A percentile compares a stretch with the other conserved stretches of the same genome.
Evolutionary conservation across 2,329 filamentous ascomycete genomes (phyloP).

Genomic region (Colletotrichum liaoningense): DNA sequence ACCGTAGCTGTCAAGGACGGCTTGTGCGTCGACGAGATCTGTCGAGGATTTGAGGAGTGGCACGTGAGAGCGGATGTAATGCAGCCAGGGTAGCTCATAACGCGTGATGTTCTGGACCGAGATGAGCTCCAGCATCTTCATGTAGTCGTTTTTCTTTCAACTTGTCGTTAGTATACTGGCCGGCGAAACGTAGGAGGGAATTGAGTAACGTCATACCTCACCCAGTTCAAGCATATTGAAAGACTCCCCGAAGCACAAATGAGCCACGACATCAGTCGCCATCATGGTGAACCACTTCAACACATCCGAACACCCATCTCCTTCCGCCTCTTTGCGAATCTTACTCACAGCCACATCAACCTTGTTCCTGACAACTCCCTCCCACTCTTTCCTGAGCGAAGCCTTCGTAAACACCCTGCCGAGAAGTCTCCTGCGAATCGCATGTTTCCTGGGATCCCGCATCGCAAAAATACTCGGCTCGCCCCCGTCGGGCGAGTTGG

Average conservation of each 20-base stretch:
- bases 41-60: background rate
- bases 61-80: background rate
- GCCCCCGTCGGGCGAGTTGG: slow-evolving; percentile 12
- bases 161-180: background rate
- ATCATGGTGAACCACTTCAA: slow-evolving; percentile 66
- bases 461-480: slow-evolving; percentile 27
- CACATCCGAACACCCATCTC: slow-evolving; percentile 54
- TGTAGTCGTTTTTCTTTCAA: slow-evolving; percentile 14
- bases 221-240: slow-evolving; percentile 65
- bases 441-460: slow-evolving; percentile 19
- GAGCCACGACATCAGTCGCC: slow-evolving; percentile 64
- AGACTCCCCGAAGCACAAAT: slow-evolving; percentile 65
- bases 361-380: slow-evolving; percentile 48
- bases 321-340: slow-evolving; percentile 55
- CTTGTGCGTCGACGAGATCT: background rate
- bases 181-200: too few species aligned
- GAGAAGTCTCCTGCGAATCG: slow-evolving; percentile 50
- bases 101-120: slow-evolving; percentile 13
- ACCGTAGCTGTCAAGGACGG: slow-evolving; percentile 6
- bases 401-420: slow-evolving; percentile 53
- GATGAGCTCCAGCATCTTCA: slow-evolving; percentile 15
- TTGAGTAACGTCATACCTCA: too few species aligned
- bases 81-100: slow-evolving; percentile 12
- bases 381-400: slow-evolving; percentile 44
- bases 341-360: slow-evolving; percentile 52